Percentiles rank a stretch among this genome's conserved stretches.
These are phyloP conservation scores for Phaffomyces thermotolerans DNA, from an alignment of 805 yeast species.

Conservation along the genomic window DNA sequence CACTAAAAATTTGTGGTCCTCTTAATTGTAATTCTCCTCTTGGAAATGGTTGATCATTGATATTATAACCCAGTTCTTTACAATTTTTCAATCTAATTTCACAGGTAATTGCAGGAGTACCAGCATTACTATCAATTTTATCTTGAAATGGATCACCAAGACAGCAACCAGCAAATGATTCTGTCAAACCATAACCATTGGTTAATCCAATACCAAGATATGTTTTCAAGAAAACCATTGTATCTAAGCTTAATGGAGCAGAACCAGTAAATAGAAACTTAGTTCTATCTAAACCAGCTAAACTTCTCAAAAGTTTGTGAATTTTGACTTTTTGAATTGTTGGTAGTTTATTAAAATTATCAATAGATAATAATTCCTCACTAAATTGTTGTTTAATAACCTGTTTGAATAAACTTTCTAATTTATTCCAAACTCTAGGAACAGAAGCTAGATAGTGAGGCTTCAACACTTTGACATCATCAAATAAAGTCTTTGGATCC, in stretches of 20 bases:
- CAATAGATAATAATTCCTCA: neutral
- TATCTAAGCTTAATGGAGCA: conserved; percentile 61
- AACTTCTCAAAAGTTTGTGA: conserved; percentile 32
- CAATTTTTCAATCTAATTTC: conserved; percentile 56
- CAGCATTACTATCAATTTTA: conserved; percentile 37
- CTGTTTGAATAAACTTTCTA: conserved; percentile 49
- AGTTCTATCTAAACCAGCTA: conserved; percentile 39
- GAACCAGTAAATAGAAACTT: conserved; percentile 43
- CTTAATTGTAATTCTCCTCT: conserved; percentile 57
- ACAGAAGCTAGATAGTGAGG: conserved; percentile 50
- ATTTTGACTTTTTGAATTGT: conserved; percentile 13
- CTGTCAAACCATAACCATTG: conserved; percentile 65
- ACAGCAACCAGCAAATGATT: conserved; percentile 54
- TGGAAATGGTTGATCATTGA: conserved; percentile 30
- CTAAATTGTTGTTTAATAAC: conserved; percentile 2
- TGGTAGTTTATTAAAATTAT: conserved; percentile 1
- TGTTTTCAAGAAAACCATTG: conserved; percentile 51
- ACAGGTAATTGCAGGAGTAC: conserved; percentile 42
- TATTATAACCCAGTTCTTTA: conserved; percentile 48
- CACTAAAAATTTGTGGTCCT: conserved; percentile 54
- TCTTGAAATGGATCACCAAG: conserved; percentile 38
- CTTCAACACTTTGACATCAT: conserved; percentile 44
- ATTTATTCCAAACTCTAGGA: conserved; percentile 54
- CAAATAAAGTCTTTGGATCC: conserved; percentile 46
- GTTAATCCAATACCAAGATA: conserved; percentile 42